Base-by-base conservation (phyloP, 2,329 filamentous ascomycete species). In the Cyclaneusma minus region DNA sequence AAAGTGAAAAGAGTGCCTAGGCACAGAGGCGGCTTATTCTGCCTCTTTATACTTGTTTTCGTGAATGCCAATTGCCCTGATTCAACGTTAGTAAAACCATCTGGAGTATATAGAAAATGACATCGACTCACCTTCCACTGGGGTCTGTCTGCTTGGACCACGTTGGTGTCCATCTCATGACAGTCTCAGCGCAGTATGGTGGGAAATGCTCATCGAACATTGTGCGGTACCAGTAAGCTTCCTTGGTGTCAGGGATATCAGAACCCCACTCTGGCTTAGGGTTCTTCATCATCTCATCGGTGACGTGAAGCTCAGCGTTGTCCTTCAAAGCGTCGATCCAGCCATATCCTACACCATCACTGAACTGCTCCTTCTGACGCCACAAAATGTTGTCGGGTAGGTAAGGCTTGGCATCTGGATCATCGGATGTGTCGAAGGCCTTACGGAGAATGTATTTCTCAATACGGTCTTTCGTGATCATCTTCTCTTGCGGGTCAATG, bases 151-250 rank as follows among this genome's bases (percentile, higher is more conserved):
- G 84, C 53, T 93, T 80, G 30, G 82, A 92, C 89, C 89, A 98
- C 19, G 81, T 98, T 15, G 89, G 89, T 30, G 81, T 84, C 91
- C 89, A 98, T 47, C 89, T 68, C 80, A 82, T 79, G 28, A 98
- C 89, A 6, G 89, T 98, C 32, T 70, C 75, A 6, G 89, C 91
- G 50, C 87, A 95, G 47, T 76, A 76, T 30, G 75, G 68, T 24
- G 89, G 89, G 69, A 95, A 98, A 56, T 91, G 87, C 66, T 98
- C 87, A 53, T 98, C 89, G 51, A 95, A 98, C 87, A 98, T 95
- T 51, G 62, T 67, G 44, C 89, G 77, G 61, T 98, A 98, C 89
- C 89, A 98, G 66, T 93, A 91, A 58, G 84, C 89, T 60, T 98
- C 89, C 68, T 98, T 98, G 47, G 78, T 85, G 48, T 94, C 85